These are phyloP conservation scores for Podosphaera xanthii DNA, from an alignment of 2,329 filamentous ascomycete genomes.

Conservation along the genomic window DNA sequence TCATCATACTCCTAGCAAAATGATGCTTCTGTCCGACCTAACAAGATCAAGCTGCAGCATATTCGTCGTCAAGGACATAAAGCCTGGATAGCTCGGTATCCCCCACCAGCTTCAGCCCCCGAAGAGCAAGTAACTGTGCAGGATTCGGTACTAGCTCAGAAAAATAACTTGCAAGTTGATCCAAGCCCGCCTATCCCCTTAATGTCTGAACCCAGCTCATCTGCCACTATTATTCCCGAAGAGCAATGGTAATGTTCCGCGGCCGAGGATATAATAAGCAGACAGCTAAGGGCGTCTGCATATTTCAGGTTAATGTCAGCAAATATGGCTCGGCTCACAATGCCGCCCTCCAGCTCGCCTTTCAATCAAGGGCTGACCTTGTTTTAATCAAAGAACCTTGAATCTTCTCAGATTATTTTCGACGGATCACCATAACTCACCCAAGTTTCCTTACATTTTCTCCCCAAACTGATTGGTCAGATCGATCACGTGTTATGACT, in stretches of 20 bases:
- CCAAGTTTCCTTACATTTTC: not conserved
- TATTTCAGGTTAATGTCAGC: not conserved
- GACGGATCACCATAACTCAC: not conserved
- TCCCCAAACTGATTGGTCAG: not conserved
- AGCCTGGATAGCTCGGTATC: not conserved
- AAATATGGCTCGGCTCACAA: not conserved
- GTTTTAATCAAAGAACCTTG: not conserved
- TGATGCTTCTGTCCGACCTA: not conserved
- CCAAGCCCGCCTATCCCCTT: not conserved
- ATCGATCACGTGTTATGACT: no score
- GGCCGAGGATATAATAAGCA: not conserved
- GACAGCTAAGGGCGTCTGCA: not conserved
- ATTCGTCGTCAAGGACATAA: not conserved
- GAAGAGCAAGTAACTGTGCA: not conserved
- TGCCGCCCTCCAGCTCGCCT: not conserved
- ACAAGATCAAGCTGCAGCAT: not conserved
- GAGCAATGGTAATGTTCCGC: not conserved
- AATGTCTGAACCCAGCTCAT: not conserved
- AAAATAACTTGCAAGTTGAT: not conserved
- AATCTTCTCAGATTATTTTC: not conserved
- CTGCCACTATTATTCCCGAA: not conserved
- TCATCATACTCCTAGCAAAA: not conserved
- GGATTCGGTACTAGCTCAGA: not conserved
- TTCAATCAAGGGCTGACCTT: not conserved
- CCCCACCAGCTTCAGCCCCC: not conserved